Base-by-base conservation (phyloP, 805 yeast species). In the Grigorovia transvaalensis region DNA sequence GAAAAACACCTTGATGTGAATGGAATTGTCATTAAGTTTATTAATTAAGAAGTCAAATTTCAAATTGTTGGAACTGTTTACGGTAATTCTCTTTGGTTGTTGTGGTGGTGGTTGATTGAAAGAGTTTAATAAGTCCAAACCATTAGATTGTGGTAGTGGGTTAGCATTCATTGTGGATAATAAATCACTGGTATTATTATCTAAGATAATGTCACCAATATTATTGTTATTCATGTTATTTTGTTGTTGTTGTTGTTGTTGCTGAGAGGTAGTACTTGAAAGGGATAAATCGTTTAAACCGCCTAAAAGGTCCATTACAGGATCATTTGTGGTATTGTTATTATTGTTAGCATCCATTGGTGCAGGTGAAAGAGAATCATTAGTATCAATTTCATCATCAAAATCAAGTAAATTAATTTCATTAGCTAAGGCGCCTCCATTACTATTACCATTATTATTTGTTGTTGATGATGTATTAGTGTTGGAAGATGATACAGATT, bases 341-440 rank as follows among this genome's bases (percentile, higher is more conserved):
- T 30, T 23, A 23, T 23, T 33, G 15, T 20, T 51, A 13, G 59
- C 49, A 33, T 46, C 42, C 18, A 35, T 42, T 38, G 48, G 30
- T 23, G 53, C 55, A 12, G 56, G 64, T 9, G 59, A 56, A 7
- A 61, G 58, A 12, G 64, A 45, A 1, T 66, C 23, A 13, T 46
- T 35, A 38, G 23, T 41, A 2, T 45, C 65, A 40, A 67, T 65
- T 48, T 74, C 81, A 57, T 81, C 88, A 62, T 79, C 95, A 58
- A 88, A 80, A 62, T 88, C 96, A 54, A 89, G 85, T 58, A 88
- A 73, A 53, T 81, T 79, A 41, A 77, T 73, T 44, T 71, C 69
- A 50, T 73, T 70, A 9, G 75, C 69, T 51, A 67, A 65, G 6
- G 75, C 67, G 48, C 71, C 68, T 35, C 48, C 61, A 55, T 49